Base-by-base conservation (phyloP, 2,329 filamentous ascomycete species). In the Fusarium hostae region DNA sequence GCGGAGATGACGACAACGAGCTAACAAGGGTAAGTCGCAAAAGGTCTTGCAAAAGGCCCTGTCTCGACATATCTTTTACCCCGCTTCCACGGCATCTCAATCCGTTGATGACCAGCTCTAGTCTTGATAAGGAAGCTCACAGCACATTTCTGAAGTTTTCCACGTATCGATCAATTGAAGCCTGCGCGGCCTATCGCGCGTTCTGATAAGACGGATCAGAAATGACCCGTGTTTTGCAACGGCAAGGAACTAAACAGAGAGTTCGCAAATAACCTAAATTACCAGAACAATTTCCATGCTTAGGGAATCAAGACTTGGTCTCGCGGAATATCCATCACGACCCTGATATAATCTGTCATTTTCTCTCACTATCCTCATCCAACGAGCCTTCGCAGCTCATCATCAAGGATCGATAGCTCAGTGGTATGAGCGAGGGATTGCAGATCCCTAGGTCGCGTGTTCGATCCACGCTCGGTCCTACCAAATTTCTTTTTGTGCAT, bases 361-460 rank as follows among this genome's bases (percentile, higher is more conserved):
- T 0, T 11, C 3, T 0, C 1, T 0, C 8, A 0, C 0, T 13
- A n/a, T 9, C 16, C 24, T 65, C 41, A 50, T 59, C 9, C 13
- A 30, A 34, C 16, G 4, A 22, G 20, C 13, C 13, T 4, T 24
- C 16, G 28, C 15, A 12, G n/a, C 30, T 18, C 5, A 4, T 3
- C 1, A 6, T 20, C 20, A 44, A 55, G 69, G 69, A 71, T 72
- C 69, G 69, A 71, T 71, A 71, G 69, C 69, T 71, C 69, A 71
- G 69, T 72, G 69, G 65, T 71, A 71, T 45, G 69, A 71, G 69
- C 69, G 69, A 72, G 69, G 69, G 69, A 71, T 70, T 71, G 69
- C 69, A 71, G 69, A 71, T 71, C 69, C 69, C 69, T 72, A 71
- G 69, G 69, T 71, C 69, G 68, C 69, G 69, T 71, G 69, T 71